Evolutionary conservation across 208 protist genomes (phyloP), one percentile per base, ranked within the genome.

Genomic region (Balamuthia mandrillaris): DNA sequence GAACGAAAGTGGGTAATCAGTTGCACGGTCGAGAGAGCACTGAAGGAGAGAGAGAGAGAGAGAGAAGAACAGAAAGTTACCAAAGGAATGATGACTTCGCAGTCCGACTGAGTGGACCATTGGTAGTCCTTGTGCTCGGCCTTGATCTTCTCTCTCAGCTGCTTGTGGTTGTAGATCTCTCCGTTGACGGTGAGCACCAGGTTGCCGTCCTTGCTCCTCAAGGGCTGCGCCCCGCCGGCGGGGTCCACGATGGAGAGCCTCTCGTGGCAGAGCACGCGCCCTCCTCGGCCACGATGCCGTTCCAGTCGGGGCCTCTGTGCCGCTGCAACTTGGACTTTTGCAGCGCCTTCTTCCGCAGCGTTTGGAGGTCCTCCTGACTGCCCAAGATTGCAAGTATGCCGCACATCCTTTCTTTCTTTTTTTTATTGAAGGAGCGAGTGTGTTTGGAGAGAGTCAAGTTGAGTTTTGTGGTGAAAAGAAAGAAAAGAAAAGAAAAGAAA

Each of bases 101-200:
- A 96, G 88, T 96, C 95, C 35, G 90, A 94, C 6, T 85, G 63
- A 5, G 95, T 96, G 18, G 54, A 52, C 83, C 95, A 96, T 7
- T 52, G 51, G n/a, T 90, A 89, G 24, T 87, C n/a, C 52, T 87
- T 70, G 37, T 78, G 51, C 84, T 35, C 12, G 72, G 83, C 63
- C n/a, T n/a, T n/a, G n/a, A n/a, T n/a, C n/a, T 42, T 37, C 49
- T 70, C n/a, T 24, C 89, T 63, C 14, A 95, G 89, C 35, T 74
- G 74, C 35, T 87, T 33, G 79, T 97, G 94, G 94, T 97, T 96
- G 90, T 96, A 97, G 87, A 97, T 97, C 88, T 97, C 95, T 42
- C 95, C 95, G 88, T 97, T 97, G 54, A 95, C 91, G 41, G 87
- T 70, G 2, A 96, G 85, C 3, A 84, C 88, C 39, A 92, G 58